Percentiles rank a stretch among this genome's conserved stretches.
Evolutionary conservation across 352 stramenopile genomes (phyloP).

Genomic region (Pythium grandisporangium): DNA sequence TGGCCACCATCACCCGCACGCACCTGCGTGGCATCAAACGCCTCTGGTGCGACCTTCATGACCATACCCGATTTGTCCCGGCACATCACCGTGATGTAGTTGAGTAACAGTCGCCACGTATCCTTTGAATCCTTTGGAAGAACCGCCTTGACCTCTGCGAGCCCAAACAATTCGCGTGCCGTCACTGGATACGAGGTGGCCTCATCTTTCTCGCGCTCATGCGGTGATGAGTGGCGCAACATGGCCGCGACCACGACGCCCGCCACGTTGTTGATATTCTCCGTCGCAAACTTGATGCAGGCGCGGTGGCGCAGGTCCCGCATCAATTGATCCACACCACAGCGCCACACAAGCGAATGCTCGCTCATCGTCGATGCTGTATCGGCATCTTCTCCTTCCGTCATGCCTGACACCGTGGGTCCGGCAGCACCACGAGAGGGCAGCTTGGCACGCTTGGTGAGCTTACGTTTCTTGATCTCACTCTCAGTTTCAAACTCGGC

Average conservation of each 20-base stretch:
- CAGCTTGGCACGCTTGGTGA: conserved; percentile 70
- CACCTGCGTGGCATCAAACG: conserved; percentile 49
- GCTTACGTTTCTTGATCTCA: conserved; percentile 55
- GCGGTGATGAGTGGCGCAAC: conserved; percentile 70
- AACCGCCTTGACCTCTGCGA: conserved; percentile 57
- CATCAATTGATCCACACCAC: conserved; percentile 67
- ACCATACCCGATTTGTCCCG: conserved; percentile 86
- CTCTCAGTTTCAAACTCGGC: conserved; percentile 46
- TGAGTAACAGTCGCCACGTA: conserved; percentile 76
- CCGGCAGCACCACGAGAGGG: conserved; percentile 37
- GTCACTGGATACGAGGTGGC: conserved; percentile 68
- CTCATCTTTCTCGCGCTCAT: conserved; percentile 76
- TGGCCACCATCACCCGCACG: conserved; percentile 70
- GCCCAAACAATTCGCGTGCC: conserved; percentile 64
- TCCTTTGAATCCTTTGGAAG: conserved; percentile 71
- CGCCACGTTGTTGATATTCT: conserved; percentile 82
- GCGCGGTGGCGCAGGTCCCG: conserved; percentile 71
- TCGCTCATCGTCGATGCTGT: conserved; percentile 35
- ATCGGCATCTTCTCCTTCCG: conserved; percentile 20
- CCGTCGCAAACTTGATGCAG: conserved; percentile 70
- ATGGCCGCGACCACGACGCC: conserved; percentile 74
- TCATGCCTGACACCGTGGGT: conserved; percentile 5
- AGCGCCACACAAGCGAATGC: conserved; percentile 73
- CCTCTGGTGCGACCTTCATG: conserved; percentile 66
- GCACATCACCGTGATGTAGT: conserved; percentile 87